Percentiles rank a stretch among this genome's conserved stretches.
phyloP scores from a whole-genome alignment of 2,329 filamentous ascomycete genomes.

The Thelonectria blattea region DNA sequence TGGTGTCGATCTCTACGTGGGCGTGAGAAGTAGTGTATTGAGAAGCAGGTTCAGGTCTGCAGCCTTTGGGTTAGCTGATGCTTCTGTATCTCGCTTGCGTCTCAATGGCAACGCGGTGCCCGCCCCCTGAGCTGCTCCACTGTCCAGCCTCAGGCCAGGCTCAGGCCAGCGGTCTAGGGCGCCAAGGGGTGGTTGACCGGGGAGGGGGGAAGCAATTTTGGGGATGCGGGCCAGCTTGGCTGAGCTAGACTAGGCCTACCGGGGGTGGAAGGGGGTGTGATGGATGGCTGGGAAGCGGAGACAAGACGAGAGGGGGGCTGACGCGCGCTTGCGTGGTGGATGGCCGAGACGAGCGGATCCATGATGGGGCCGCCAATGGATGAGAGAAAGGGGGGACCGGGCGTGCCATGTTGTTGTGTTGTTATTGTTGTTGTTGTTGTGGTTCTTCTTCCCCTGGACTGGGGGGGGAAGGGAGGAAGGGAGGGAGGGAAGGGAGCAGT shows the following conservation, averaged over 20 bases:
- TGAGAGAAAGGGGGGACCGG: conserved; percentile 17
- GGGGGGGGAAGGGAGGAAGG: neutral
- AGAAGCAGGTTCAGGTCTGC: conserved; percentile 46
- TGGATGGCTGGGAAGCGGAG: conserved; percentile 33
- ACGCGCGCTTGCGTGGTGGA: conserved; percentile 33
- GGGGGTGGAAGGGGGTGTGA: conserved; percentile 28
- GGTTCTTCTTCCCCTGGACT: conserved; percentile 13
- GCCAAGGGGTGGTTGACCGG: conserved; percentile 26
- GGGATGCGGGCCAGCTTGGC: conserved; percentile 29
- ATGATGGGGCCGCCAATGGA: conserved; percentile 27
- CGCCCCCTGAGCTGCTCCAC: conserved; percentile 37
- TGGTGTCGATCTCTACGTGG: conserved; percentile 69
- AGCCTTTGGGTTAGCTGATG: conserved; percentile 40
- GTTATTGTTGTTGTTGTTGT: conserved; percentile 17
- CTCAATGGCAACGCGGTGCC: conserved; percentile 40
- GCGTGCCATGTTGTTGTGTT: conserved; percentile 21
- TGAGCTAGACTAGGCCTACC: conserved; percentile 31
- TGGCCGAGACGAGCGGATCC: conserved; percentile 28
- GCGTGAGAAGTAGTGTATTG: conserved; percentile 62
- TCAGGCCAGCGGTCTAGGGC: conserved; percentile 35
- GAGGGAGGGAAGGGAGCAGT: neutral
- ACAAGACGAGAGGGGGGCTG: conserved; percentile 22
- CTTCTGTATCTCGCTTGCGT: conserved; percentile 40
- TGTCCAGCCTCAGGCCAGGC: conserved; percentile 30
- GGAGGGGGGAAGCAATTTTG: conserved; percentile 37